Conservation (phyloP, 2,329 filamentous ascomycete genomes). For the Xylariales sp. region DNA sequence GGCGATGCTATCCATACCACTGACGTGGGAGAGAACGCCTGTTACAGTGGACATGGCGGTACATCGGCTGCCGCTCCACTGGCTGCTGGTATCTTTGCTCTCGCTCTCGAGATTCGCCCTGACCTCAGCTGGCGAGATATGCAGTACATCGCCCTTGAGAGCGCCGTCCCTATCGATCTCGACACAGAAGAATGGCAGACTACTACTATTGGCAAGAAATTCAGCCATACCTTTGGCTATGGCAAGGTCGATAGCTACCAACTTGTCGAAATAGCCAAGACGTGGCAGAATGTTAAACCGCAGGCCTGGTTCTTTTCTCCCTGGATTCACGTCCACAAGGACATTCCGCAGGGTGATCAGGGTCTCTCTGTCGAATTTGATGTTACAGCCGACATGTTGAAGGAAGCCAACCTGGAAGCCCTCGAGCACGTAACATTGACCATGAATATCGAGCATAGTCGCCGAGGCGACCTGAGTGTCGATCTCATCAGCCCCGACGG, state of each 20-base stretch:
- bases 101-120: conserved; percentile 78
- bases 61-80: conserved; percentile 94
- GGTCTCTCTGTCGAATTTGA: conserved; percentile 78
- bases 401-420: conserved; percentile 75
- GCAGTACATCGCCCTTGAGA: conserved; percentile 84
- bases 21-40: conserved; percentile 79
- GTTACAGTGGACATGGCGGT: conserved; percentile 80
- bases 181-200: conserved; percentile 73
- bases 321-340: conserved; percentile 84
- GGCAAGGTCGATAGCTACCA: conserved; percentile 89
- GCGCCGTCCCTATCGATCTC: conserved; percentile 73
- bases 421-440: conserved; percentile 95
- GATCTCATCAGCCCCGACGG: conserved; percentile 83
- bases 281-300: conserved; percentile 84
- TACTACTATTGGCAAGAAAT: conserved; percentile 76
- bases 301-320: conserved; percentile 94
- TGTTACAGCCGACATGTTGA: conserved; percentile 75
- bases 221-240: conserved; percentile 92
- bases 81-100: conserved; percentile 85
- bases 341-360: conserved; percentile 77
- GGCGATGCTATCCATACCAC: conserved; percentile 94
- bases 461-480: conserved; percentile 86
- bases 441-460: conserved; percentile 89
- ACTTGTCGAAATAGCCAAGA: conserved; percentile 80
- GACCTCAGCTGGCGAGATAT: conserved; percentile 91